Percentiles rank a stretch among this genome's conserved stretches.
Conservation (phyloP, 257 asterid genomes). For the Hygrophila difformis region DNA sequence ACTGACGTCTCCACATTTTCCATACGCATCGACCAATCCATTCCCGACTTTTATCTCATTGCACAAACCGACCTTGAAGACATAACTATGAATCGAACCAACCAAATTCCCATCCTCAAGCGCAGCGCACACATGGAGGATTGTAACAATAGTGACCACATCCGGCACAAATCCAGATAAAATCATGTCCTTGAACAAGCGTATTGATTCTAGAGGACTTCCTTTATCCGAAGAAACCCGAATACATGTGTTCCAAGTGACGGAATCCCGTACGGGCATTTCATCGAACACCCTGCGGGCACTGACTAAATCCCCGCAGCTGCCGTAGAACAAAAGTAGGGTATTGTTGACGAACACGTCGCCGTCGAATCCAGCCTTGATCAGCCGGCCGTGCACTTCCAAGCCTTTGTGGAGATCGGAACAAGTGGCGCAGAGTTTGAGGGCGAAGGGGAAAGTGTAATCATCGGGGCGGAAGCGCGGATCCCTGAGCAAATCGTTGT, state of each 20-base stretch:
- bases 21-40: conserved; percentile 62
- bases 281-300: conserved; percentile 43
- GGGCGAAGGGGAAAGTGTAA: conserved; percentile 62
- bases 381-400: conserved; percentile 54
- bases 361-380: conserved; percentile 41
- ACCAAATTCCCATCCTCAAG: conserved; percentile 31
- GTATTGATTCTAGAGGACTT: conserved; percentile 23
- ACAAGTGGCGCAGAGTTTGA: conserved; percentile 51
- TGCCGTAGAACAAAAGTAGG: conserved; percentile 48
- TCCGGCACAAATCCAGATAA: conserved; percentile 35
- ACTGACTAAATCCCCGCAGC: conserved; percentile 29
- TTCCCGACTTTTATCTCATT: conserved; percentile 39
- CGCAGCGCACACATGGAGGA: conserved; percentile 46
- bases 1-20: conserved; percentile 48
- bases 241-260: conserved; percentile 61
- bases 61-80: conserved; percentile 47
- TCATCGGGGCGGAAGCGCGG: conserved; percentile 39
- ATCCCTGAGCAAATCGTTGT: conserved; percentile 40
- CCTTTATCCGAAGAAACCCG: conserved; percentile 36
- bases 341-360: conserved; percentile 64
- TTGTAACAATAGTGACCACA: conserved; percentile 45
- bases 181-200: conserved; percentile 40
- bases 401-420: conserved; percentile 36
- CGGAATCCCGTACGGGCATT: conserved; percentile 53
- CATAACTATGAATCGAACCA: conserved; percentile 41